phyloP scores from a whole-genome alignment of 1,284 basidiomycete species.

The Sporisorium iseilematis-ciliati region DNA sequence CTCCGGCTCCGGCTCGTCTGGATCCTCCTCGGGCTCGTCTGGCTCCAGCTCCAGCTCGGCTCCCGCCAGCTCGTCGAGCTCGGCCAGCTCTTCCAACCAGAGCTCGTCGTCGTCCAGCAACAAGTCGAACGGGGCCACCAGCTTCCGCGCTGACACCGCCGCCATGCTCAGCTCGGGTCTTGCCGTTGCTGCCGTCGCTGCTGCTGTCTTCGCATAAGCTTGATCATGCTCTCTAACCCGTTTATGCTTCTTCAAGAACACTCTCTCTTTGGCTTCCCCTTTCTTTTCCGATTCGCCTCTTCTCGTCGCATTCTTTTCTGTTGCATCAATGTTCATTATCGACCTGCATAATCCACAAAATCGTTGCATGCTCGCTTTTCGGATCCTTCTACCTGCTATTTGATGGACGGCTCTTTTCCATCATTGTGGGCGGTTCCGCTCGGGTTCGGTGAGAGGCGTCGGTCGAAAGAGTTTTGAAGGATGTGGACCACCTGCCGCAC shows the following conservation, averaged over 20 bases:
- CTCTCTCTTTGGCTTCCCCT: background rate
- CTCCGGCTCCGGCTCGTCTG: constrained; percentile 15
- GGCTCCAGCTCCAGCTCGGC: constrained; percentile 8
- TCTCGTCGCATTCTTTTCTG: constrained; percentile 31
- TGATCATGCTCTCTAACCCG: background rate
- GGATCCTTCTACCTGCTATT: background rate
- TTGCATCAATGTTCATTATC: constrained; percentile 33
- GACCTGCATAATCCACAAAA: constrained; percentile 24
- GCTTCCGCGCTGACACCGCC: constrained; percentile 25
- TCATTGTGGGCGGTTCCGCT: background rate
- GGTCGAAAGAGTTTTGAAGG: constrained; percentile 24
- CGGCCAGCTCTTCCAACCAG: too few species aligned
- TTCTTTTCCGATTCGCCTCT: constrained; percentile 4
- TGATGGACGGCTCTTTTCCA: background rate
- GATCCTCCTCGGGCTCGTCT: constrained; percentile 7
- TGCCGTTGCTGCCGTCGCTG: constrained; percentile 33
- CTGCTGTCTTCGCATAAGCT: constrained; percentile 34
- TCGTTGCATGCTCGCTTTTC: constrained; percentile 6
- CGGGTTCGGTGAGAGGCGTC: constrained; percentile 3
- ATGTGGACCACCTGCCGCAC: background rate
- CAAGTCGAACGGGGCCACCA: constrained; percentile 25
- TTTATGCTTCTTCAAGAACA: background rate
- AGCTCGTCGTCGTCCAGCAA: background rate
- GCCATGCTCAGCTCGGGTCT: constrained; percentile 35
- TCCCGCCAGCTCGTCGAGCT: constrained; percentile 4